A percentile compares a stretch with the other conserved stretches of the same genome.
Evolutionary conservation across 352 stramenopile species (phyloP).

Genomic region (Globisporangium canariense): DNA sequence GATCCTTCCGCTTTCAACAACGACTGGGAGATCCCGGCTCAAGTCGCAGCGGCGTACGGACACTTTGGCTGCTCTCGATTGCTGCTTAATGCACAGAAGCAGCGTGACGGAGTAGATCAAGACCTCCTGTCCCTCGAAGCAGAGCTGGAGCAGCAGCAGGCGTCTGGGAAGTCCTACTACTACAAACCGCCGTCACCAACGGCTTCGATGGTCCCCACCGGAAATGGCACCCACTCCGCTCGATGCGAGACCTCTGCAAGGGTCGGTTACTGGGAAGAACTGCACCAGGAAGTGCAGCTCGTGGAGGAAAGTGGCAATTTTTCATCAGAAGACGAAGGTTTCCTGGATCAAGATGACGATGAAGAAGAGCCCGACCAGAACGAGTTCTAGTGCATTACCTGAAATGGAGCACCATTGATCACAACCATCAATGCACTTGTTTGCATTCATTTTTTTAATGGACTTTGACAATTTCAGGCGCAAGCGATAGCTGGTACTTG

Average conservation of each 20-base stretch:
- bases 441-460: not conserved
- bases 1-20: constrained; percentile 45
- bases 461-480: constrained; percentile 1
- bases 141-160: constrained; percentile 32
- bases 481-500: not conserved
- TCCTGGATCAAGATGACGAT: constrained; percentile 4
- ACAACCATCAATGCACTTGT: not conserved
- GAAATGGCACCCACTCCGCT: not conserved
- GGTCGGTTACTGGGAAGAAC: constrained; percentile 57
- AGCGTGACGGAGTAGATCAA: not conserved
- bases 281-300: constrained; percentile 66
- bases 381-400: not conserved
- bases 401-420: not conserved
- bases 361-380: not conserved
- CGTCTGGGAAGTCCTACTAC: constrained; percentile 21
- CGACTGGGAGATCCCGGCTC: constrained; percentile 51
- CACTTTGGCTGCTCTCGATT: constrained; percentile 50
- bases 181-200: constrained; percentile 24
- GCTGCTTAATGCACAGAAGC: constrained; percentile 26
- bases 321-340: constrained; percentile 62
- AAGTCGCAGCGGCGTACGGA: constrained; percentile 41
- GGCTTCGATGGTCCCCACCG: constrained; percentile 2
- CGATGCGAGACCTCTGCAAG: not conserved
- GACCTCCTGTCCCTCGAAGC: constrained; percentile 23
- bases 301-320: constrained; percentile 73